Evolutionary conservation across 2,329 filamentous ascomycete genomes (phyloP), one percentile per base, ranked within the genome.

Genomic region (Lasiodiplodia citricola): DNA sequence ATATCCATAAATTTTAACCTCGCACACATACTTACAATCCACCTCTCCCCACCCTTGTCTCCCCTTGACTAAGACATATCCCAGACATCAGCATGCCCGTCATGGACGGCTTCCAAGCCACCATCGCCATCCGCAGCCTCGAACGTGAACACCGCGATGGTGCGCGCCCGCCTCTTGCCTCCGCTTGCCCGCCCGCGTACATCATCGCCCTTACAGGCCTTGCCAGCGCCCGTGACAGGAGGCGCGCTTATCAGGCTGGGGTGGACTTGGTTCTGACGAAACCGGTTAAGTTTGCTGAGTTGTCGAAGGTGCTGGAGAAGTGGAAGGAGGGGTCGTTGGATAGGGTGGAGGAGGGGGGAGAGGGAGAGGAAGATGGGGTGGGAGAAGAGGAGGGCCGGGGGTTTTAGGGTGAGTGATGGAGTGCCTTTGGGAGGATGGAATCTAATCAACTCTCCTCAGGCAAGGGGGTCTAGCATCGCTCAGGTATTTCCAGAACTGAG

Each of bases 211-310:
- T 87, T 21, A 87, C 85, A 0, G 86, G 85, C 0, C 76, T 87
- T 23, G 85, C 84, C 1, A 85, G 83, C 62, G 78, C 80, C 0
- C 82, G 81, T 58, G 84, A 83, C 0, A 79, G 83, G 64, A 79
- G 82, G 37, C 83, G 87, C 68, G 85, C 85, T 0, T 82, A 84
- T 60, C 83, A 80, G 2, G 84, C 81, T 57, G 86, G 86, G 0
- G 79, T 87, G 6, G 85, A 88, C 68, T 66, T 87, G 11, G 87
- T 87, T 64, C 71, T 88, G 25, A 86, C 86, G 21, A 87, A 87
- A 74, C 85, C 85, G 0, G 83, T 87, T 2, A 55, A 37, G 52
- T 55, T 55, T 11, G 5, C 11, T 8, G 25, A 11, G 28, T 5
- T 55, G 18, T 11, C 14, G 4, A 18, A 37, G 8, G 8, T 55